Evolutionary conservation across 129 eudicot species (phyloP).

Genomic region (Artemisia argyi): DNA sequence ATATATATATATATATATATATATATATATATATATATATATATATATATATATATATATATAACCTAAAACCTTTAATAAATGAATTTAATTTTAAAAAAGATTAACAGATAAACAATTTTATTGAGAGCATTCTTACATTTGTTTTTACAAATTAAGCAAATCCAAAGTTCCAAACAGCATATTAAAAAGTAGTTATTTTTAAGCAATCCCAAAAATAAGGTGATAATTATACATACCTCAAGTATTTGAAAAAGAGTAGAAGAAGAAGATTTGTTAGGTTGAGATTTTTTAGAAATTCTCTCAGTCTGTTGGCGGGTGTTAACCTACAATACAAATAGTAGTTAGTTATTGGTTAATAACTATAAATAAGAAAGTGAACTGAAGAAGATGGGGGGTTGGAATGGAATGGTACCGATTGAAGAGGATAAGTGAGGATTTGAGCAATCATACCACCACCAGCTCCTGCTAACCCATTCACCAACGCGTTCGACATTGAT

Average conservation of each 20-base stretch:
- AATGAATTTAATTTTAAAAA: no score
- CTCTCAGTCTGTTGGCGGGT: constrained; percentile 97
- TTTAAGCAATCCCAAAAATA: background rate
- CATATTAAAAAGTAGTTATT: background rate
- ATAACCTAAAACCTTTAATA: no score
- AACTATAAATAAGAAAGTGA: background rate
- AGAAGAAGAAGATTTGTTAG: constrained; percentile 38
- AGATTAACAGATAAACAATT: no score
- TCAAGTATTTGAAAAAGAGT: constrained; percentile 76
- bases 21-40: no score
- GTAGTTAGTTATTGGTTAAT: background rate
- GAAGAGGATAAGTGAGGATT: constrained; percentile 91
- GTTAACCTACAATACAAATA: constrained; percentile 46
- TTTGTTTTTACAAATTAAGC: no score
- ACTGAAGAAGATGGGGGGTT: background rate
- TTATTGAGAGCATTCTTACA: no score
- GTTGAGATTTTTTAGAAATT: constrained; percentile 50
- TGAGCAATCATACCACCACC: constrained; percentile 96
- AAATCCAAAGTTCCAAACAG: no score
- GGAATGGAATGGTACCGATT: constrained; percentile 50
- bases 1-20: no score
- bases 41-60: no score
- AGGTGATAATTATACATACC: constrained; percentile 26
- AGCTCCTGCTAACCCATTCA: constrained; percentile 94
- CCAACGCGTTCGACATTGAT: constrained; percentile 80